Conservation (phyloP, 2,329 filamentous ascomycete species). For the Monilinia aucupariae region DNA sequence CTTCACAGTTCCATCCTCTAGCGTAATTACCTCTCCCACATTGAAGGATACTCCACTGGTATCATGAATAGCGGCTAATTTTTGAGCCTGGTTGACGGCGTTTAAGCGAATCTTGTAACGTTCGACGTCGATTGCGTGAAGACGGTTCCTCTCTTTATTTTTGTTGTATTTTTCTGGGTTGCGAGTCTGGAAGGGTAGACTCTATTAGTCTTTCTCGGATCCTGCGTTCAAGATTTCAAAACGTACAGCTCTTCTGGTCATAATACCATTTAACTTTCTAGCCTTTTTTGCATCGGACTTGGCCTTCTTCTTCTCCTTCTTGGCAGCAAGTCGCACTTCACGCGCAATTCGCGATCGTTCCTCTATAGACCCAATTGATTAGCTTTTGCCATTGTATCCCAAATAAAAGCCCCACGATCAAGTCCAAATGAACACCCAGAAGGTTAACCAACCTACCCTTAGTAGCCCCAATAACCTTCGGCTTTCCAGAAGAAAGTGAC, state of each 20-base stretch:
- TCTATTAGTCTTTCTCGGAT: not conserved
- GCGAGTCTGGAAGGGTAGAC: slow-evolving; percentile 26
- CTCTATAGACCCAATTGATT: slow-evolving; percentile 18
- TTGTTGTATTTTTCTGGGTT: slow-evolving; percentile 36
- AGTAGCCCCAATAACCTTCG: slow-evolving; percentile 16
- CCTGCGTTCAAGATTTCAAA: not conserved
- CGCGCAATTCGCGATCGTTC: slow-evolving; percentile 27
- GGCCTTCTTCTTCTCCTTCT: slow-evolving; percentile 30
- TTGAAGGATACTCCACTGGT: slow-evolving; percentile 34
- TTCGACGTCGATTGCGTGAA: slow-evolving; percentile 33
- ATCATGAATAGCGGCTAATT: slow-evolving; percentile 34
- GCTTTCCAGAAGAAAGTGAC: not conserved
- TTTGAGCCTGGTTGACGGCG: slow-evolving; percentile 33
- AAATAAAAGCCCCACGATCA: not conserved
- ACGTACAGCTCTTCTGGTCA: slow-evolving; percentile 26
- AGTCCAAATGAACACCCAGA: not conserved
- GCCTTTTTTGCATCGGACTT: slow-evolving; percentile 31
- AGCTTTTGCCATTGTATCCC: not conserved
- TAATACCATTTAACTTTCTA: slow-evolving; percentile 27
- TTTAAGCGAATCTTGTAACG: slow-evolving; percentile 32
- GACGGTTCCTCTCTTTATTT: slow-evolving; percentile 35
- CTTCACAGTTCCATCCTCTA: slow-evolving; percentile 32
- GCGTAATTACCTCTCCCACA: slow-evolving; percentile 30
- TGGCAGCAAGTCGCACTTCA: slow-evolving; percentile 23
- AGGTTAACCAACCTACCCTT: slow-evolving; percentile 14